phyloP scores from a whole-genome alignment of 257 asterid species.

The Solanum piurae region DNA sequence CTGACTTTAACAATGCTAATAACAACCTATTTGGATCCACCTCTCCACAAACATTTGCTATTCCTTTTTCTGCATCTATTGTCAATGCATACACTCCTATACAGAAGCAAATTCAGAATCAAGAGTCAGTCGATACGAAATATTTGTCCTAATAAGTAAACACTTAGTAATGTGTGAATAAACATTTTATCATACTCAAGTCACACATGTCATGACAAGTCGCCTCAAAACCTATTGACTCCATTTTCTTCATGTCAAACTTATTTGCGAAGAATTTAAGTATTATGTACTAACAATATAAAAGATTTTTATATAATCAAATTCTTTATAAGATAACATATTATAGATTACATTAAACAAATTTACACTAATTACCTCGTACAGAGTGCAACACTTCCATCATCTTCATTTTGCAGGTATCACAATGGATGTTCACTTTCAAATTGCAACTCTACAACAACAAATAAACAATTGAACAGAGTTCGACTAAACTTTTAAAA shows the following conservation, averaged over 20 bases:
- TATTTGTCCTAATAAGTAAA: background rate
- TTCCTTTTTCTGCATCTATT: slow-evolving; percentile 27
- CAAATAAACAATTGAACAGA: background rate
- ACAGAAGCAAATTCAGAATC: background rate
- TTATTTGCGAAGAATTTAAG: background rate
- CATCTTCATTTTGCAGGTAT: slow-evolving; percentile 35
- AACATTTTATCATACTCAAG: background rate
- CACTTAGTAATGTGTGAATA: background rate
- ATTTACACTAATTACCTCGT: slow-evolving; percentile 19
- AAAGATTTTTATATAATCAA: background rate
- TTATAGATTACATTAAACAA: background rate
- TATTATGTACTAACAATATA: background rate
- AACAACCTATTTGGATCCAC: background rate
- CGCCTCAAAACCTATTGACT: background rate
- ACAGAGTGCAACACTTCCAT: slow-evolving; percentile 31
- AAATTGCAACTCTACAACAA: slow-evolving; percentile 28
- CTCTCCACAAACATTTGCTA: slow-evolving; percentile 3
- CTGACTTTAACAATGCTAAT: background rate
- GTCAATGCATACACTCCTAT: slow-evolving; percentile 28
- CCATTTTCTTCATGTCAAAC: background rate
- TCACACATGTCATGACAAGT: background rate
- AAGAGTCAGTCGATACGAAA: background rate
- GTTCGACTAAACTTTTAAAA: background rate
- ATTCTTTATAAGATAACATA: background rate
- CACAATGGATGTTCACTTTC: slow-evolving; percentile 38